Conservation (phyloP, 2,329 filamentous ascomycete genomes). For the Colletotrichum sp. region DNA sequence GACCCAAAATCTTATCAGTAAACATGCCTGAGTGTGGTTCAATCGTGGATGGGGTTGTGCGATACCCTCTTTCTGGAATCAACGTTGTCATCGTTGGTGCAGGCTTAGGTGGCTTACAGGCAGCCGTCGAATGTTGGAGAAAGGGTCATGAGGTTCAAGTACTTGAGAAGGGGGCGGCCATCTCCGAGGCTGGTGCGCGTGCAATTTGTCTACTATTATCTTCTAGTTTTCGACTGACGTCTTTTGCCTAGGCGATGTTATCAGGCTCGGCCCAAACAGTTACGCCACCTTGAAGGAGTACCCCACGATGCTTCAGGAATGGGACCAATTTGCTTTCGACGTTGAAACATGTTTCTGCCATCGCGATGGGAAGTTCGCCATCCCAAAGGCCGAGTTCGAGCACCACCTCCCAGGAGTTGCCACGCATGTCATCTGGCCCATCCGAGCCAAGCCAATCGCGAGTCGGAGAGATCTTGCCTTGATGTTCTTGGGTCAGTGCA, state of each 20-base stretch:
- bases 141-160: conserved; percentile 20
- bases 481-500: conserved; percentile 1
- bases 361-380: background rate
- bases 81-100: conserved; percentile 20
- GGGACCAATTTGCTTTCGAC: background rate
- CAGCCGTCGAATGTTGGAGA: conserved; percentile 22
- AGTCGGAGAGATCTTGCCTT: background rate
- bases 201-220: background rate
- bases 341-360: background rate
- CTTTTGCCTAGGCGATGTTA: background rate
- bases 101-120: conserved; percentile 13
- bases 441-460: background rate
- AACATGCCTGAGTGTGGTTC: background rate
- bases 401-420: background rate
- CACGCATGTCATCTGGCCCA: background rate
- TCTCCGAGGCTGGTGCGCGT: background rate
- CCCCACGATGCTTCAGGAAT: background rate
- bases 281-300: background rate
- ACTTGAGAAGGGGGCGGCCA: background rate
- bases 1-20: background rate
- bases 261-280: background rate
- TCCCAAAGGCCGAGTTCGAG: background rate
- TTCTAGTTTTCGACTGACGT: background rate
- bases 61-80: background rate
- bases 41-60: background rate